A percentile compares a stretch with the other conserved stretches of the same genome.
phyloP scores from a whole-genome alignment of 371 early-diverging fungal species.

The Chytridiales sp. region DNA sequence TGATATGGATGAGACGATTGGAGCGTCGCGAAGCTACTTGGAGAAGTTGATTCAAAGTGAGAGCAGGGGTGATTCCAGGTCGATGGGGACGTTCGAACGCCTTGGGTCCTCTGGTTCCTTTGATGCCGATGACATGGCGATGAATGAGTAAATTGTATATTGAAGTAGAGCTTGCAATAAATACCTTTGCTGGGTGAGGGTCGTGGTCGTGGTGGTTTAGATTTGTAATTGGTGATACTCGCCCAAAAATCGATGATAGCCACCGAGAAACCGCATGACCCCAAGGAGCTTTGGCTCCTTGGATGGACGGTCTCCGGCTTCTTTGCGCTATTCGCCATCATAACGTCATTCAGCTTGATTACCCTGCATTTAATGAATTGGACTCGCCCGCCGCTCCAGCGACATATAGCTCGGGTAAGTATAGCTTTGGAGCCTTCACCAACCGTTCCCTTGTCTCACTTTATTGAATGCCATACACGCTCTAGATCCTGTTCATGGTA shows the following conservation, averaged over 20 bases:
- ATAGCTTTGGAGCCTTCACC: neutral
- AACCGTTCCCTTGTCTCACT: neutral
- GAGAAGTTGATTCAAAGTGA: no score
- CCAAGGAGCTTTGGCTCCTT: conserved; percentile 3
- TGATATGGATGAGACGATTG: conserved; percentile 13
- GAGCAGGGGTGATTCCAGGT: no score
- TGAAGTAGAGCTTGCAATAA: no score
- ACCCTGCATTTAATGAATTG: conserved; percentile 26
- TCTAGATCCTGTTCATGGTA: conserved; percentile 39
- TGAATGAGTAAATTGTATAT: no score
- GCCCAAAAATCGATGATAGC: no score
- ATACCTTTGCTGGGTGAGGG: no score
- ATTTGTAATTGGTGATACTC: no score
- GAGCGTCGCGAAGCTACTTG: conserved; percentile 9
- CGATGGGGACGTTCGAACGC: no score
- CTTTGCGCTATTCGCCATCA: conserved; percentile 26
- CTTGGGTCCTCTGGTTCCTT: no score
- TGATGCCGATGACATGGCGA: no score
- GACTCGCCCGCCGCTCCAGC: conserved; percentile 32
- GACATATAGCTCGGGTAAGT: conserved; percentile 28
- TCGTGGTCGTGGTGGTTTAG: no score
- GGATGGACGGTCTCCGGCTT: conserved; percentile 27
- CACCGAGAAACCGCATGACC: no score
- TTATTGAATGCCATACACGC: neutral
- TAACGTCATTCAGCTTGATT: conserved; percentile 15